A percentile compares a stretch with the other conserved stretches of the same genome.
Evolutionary conservation across 2,329 filamentous ascomycete genomes (phyloP).

Genomic region (Cyphellophora attinorum): DNA sequence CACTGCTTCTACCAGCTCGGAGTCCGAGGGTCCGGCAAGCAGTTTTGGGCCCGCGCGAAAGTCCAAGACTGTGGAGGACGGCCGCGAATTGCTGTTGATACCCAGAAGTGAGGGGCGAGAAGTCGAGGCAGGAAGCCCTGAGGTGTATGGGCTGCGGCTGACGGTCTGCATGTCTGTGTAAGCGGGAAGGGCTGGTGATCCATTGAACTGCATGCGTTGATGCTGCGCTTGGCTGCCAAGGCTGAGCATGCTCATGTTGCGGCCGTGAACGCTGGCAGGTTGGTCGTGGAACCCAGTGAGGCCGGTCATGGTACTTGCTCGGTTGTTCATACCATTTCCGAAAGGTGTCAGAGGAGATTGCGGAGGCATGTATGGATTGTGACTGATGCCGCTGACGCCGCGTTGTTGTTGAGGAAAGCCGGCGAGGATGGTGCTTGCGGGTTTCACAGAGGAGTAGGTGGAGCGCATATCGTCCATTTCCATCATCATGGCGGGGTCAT

Average conservation of each 20-base stretch:
- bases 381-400: conserved; percentile 33
- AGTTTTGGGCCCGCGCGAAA: conserved; percentile 41
- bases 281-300: conserved; percentile 56
- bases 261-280: conserved; percentile 33
- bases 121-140: conserved; percentile 22
- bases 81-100: conserved; percentile 37
- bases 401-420: conserved; percentile 55
- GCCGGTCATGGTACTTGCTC: conserved; percentile 64
- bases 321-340: conserved; percentile 44
- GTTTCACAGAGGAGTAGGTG: conserved; percentile 83
- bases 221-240: conserved; percentile 33
- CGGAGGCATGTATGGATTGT: conserved; percentile 65
- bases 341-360: conserved; percentile 70
- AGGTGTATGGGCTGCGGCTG: conserved; percentile 25
- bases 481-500: conserved; percentile 54
- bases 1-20: conserved; percentile 73
- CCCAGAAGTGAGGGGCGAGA: conserved; percentile 34
- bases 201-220: conserved; percentile 9
- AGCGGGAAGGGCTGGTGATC: conserved; percentile 4
- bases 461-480: conserved; percentile 99
- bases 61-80: conserved; percentile 45
- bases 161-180: conserved; percentile 33
- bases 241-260: conserved; percentile 53
- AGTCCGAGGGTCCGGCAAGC: conserved; percentile 67
- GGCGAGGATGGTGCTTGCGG: conserved; percentile 75